phyloP scores from a whole-genome alignment of 768 basidiomycete species.

The Lactifluus hygrophoroides region DNA sequence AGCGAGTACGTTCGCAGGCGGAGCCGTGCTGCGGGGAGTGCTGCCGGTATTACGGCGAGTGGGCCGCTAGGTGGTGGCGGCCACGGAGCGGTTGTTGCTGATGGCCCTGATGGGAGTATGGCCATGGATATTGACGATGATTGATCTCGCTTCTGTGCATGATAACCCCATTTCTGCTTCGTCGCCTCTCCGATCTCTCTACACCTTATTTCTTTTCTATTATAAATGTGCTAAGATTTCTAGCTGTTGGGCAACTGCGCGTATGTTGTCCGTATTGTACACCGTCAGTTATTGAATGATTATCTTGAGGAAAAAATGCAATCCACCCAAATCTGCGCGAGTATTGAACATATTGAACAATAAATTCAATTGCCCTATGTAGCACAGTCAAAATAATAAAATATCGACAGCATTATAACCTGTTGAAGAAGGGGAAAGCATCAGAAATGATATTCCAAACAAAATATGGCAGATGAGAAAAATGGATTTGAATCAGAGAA shows the following conservation, averaged over 20 bases:
- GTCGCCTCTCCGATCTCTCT: neutral
- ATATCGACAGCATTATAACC: neutral
- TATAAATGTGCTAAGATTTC: constrained; percentile 6
- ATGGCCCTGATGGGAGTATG: constrained; percentile 5
- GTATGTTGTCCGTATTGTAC: constrained; percentile 3
- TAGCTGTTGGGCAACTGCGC: neutral
- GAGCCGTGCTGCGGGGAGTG: constrained; percentile 31
- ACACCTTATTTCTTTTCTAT: neutral
- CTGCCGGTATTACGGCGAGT: constrained; percentile 3
- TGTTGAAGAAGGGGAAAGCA: neutral
- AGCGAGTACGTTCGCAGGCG: constrained; percentile 61
- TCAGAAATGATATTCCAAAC: neutral
- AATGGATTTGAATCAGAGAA: constrained; percentile 17
- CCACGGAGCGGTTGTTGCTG: neutral
- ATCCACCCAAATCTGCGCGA: neutral
- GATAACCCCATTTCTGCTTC: too few relatives aligned
- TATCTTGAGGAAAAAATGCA: neutral
- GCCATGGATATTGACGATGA: constrained; percentile 19
- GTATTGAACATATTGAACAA: neutral
- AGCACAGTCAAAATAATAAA: neutral
- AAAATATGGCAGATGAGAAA: neutral
- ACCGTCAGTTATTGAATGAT: neutral
- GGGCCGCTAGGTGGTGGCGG: neutral
- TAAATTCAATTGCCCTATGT: neutral
- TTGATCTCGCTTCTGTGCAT: too few relatives aligned